A percentile compares a stretch with the other conserved stretches of the same genome.
Evolutionary conservation across 1,284 basidiomycete genomes (phyloP).

Genomic region (Peniophora sp.): DNA sequence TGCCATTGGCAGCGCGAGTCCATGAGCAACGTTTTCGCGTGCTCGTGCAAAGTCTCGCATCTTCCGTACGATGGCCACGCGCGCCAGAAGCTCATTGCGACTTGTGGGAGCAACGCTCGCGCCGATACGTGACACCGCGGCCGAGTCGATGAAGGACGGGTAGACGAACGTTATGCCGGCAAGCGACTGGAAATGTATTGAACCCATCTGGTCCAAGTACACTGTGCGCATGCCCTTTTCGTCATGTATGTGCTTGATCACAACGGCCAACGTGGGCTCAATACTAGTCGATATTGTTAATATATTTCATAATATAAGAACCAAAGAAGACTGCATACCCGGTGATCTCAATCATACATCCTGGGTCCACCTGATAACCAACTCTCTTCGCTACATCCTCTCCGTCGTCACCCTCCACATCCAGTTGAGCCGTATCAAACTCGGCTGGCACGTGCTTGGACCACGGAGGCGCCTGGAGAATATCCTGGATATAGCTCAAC

Average conservation of each 20-base stretch:
- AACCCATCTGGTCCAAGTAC: slow-evolving; percentile 13
- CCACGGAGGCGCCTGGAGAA: too few relatives aligned
- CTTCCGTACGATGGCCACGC: slow-evolving; percentile 47
- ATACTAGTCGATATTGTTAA: background rate
- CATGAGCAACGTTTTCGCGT: slow-evolving; percentile 32
- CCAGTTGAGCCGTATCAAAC: too few relatives aligned
- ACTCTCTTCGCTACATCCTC: too few relatives aligned
- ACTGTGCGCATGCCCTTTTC: background rate
- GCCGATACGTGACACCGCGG: slow-evolving; percentile 45
- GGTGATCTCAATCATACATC: too few relatives aligned
- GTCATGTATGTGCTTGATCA: background rate
- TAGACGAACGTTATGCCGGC: slow-evolving; percentile 52
- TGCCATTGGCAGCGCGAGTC: slow-evolving; percentile 21
- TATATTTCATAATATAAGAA: background rate
- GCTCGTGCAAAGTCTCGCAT: slow-evolving; percentile 42
- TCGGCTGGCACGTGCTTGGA: too few relatives aligned
- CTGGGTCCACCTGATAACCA: too few relatives aligned
- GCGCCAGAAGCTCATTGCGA: slow-evolving; percentile 38
- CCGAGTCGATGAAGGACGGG: slow-evolving; percentile 40
- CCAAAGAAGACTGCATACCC: background rate
- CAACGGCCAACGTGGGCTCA: background rate
- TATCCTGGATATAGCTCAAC: too few relatives aligned
- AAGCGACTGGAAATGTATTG: background rate
- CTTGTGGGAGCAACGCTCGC: slow-evolving; percentile 13
- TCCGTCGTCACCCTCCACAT: too few relatives aligned